Evolutionary conservation across 2,329 filamentous ascomycete genomes (phyloP).

Genomic region (Fusarium devonianum): DNA sequence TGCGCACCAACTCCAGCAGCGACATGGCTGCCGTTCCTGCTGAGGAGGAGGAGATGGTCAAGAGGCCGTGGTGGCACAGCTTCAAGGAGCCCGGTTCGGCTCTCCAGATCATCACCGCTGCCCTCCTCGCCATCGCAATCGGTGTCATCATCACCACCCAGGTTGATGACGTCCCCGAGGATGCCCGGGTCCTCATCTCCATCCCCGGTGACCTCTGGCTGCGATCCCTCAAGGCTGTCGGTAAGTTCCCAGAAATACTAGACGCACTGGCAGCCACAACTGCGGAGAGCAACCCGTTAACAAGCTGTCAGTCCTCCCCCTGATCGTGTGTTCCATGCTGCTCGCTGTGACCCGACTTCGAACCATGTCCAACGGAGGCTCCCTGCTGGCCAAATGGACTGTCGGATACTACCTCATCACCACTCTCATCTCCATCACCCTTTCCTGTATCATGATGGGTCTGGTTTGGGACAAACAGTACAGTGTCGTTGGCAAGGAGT

Average conservation of each 20-base stretch:
- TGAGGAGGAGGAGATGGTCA: conserved; percentile 31
- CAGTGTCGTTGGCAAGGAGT: conserved; percentile 44
- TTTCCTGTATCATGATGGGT: conserved; percentile 55
- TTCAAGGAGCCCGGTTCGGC: conserved; percentile 54
- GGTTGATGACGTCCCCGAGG: conserved; percentile 52
- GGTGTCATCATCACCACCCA: conserved; percentile 54
- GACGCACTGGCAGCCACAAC: background rate
- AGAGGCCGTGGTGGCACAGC: conserved; percentile 48
- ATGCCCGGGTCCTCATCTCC: conserved; percentile 51
- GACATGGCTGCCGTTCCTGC: conserved; percentile 14
- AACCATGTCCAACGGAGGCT: conserved; percentile 53
- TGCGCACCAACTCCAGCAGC: conserved; percentile 29
- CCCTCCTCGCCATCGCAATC: conserved; percentile 57
- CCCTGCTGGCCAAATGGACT: conserved; percentile 56
- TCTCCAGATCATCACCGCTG: conserved; percentile 58
- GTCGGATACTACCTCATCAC: conserved; percentile 59
- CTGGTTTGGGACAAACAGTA: conserved; percentile 58
- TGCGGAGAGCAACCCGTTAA: background rate
- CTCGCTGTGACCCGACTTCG: conserved; percentile 58
- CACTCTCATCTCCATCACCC: conserved; percentile 57
- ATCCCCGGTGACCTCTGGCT: conserved; percentile 61
- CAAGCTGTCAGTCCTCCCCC: conserved; percentile 52
- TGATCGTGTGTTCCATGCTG: conserved; percentile 61
- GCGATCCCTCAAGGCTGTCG: conserved; percentile 56
- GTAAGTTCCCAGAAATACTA: conserved; percentile 41